These are phyloP conservation scores for Acacia confusa DNA, from an alignment of 306 rosid species.

Conservation along the genomic window DNA sequence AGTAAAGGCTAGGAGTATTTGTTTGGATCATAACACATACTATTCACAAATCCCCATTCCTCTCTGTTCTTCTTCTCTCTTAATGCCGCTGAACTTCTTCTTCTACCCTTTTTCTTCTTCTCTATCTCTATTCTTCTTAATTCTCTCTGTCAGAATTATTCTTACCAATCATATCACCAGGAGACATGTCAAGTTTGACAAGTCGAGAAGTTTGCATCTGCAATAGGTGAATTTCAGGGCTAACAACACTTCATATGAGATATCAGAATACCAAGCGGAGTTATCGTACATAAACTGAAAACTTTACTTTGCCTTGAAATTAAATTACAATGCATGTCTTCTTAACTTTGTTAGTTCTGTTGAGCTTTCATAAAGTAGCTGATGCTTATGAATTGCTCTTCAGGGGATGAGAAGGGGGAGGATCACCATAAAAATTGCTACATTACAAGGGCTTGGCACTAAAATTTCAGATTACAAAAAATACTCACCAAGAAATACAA, in stretches of 20 bases:
- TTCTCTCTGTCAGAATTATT: no score
- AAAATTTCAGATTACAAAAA: not conserved
- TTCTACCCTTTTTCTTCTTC: no score
- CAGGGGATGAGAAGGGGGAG: not conserved
- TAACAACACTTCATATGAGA: not conserved
- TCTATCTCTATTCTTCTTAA: no score
- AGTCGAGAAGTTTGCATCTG: not conserved
- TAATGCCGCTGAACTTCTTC: no score
- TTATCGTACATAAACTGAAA: not conserved
- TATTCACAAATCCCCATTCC: no score
- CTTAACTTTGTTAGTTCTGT: not conserved
- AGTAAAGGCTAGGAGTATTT: no score
- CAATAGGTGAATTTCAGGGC: not conserved
- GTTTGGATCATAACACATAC: no score
- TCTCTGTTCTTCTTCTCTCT: no score
- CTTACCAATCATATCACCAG: no score
- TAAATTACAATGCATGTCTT: not conserved
- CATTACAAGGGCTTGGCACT: slow-evolving; percentile 19
- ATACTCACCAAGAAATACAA: not conserved
- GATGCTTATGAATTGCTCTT: not conserved
- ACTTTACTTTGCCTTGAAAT: not conserved
- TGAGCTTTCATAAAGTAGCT: slow-evolving; percentile 1
- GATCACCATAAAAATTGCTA: not conserved
- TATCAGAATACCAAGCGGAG: not conserved
- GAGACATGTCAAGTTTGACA: not conserved